Evolutionary conservation across 148 eudicot species (phyloP).

Genomic region (Nepenthes gracilis): DNA sequence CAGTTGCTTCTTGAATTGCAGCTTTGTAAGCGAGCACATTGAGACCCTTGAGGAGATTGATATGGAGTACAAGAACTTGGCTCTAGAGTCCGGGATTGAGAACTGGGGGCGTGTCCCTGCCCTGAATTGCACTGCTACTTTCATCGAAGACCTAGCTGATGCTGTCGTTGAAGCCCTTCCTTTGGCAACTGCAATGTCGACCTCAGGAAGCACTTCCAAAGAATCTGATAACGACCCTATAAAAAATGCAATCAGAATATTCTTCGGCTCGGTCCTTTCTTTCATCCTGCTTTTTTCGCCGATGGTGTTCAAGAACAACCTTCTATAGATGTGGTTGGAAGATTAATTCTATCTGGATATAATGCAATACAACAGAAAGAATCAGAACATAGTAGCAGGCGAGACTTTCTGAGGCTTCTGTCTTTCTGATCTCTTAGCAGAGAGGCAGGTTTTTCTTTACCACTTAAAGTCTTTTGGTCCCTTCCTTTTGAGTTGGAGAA

Average conservation of each 20-base stretch:
- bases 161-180: slow-evolving; percentile 89
- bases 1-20: slow-evolving; percentile 11
- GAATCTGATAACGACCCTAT: slow-evolving; percentile 37
- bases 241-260: slow-evolving; percentile 38
- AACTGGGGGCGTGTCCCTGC: slow-evolving; percentile 99
- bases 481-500: too few relatives aligned
- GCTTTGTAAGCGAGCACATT: slow-evolving; percentile 96
- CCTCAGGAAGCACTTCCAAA: slow-evolving; percentile 16
- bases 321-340: slow-evolving; percentile 7
- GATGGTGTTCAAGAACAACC: slow-evolving; percentile 19
- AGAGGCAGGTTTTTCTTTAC: too few relatives aligned
- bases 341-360: too few relatives aligned
- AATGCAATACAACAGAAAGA: too few relatives aligned
- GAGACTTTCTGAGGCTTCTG: too few relatives aligned
- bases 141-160: slow-evolving; percentile 89
- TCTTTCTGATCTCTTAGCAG: too few relatives aligned
- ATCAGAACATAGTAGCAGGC: too few relatives aligned
- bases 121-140: slow-evolving; percentile 73
- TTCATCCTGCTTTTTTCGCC: slow-evolving; percentile 75
- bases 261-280: slow-evolving; percentile 79
- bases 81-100: slow-evolving; percentile 82
- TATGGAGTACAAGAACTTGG: slow-evolving; percentile 88
- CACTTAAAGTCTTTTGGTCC: too few relatives aligned
- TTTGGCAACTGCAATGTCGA: slow-evolving; percentile 51
- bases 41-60: slow-evolving; percentile 98